Evolutionary conservation across 2,329 filamentous ascomycete genomes (phyloP), one percentile per base, ranked within the genome.

Genomic region (Teratosphaeria pseudoeucalypti): DNA sequence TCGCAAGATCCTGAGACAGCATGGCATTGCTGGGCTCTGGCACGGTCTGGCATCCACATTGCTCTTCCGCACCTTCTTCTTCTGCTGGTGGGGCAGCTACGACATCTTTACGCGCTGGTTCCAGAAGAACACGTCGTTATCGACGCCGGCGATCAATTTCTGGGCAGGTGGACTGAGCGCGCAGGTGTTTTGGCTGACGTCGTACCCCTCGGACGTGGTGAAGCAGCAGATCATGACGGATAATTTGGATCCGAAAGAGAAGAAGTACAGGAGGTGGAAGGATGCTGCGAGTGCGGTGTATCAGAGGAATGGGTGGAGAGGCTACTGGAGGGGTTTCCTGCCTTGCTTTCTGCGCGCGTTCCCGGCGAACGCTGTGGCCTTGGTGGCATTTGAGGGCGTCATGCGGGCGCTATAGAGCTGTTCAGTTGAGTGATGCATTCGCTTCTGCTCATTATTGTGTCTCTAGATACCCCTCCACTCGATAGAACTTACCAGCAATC

Each of bases 161-260:
- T 97, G 92, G 92, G 92, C 94, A 0, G 94, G 94, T 3, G 94
- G 94, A 0, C 77, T 97, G 57, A 92, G 88, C 55, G 94, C 94
- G 0, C 94, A 99, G 78, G 77, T 96, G 16, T 99, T 96, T 72
- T 99, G 94, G 94, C 74, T 96, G 52, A 90, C 88, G 19, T 89
- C 88, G 64, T 97, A 97, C 71, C 92, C 94, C 1, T 89, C 85
- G 55, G 92, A 97, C 72, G 89, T 96, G 26, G 59, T 65, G 43
- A 97, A 97, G 81, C 92, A 97, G 78, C 82, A 91, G 34, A 88
- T 99, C 71, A 97, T 99, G 94, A 96, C 92, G 14, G 94, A 97
- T 75, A 85, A 89, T 4, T 77, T 97, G 57, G 92, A 88, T 1
- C 86, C 87, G 65, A 63, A 57, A 85, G 88, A 81, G 60, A 82